Conservation (phyloP, 208 protist species). For the Tritrichomonas musculus region DNA sequence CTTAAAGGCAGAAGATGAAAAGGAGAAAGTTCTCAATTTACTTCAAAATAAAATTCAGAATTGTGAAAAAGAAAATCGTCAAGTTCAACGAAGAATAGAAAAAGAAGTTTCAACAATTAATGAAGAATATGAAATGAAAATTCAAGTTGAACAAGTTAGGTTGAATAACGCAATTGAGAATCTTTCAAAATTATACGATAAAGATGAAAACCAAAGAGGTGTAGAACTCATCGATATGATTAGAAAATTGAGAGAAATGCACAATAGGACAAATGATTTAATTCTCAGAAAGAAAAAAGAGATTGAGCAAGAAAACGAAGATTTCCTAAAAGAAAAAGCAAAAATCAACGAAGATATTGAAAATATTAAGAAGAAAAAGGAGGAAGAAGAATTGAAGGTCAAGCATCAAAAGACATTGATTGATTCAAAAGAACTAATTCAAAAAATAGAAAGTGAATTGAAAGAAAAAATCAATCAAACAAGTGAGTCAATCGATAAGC, state of each 20-base stretch:
- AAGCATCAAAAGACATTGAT: not conserved
- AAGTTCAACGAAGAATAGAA: not conserved
- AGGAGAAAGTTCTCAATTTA: not conserved
- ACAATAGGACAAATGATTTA: constrained; percentile 11
- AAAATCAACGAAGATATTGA: not conserved
- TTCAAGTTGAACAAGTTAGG: not conserved
- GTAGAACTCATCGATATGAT: not conserved
- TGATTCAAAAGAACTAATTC: not conserved
- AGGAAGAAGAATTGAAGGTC: not conserved
- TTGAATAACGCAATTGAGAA: constrained; percentile 1
- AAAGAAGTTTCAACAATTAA: not conserved
- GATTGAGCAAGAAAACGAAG: not conserved
- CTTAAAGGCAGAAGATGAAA: not conserved
- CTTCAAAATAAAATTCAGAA: not conserved
- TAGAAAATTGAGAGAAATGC: not conserved
- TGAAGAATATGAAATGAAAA: constrained; percentile 17
- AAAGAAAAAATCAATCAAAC: not conserved
- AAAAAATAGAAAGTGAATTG: not conserved
- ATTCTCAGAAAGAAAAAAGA: not conserved
- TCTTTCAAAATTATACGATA: not conserved
- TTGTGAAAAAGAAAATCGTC: not conserved
- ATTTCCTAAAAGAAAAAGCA: not conserved
- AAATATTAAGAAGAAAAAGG: not conserved
- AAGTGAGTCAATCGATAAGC: not conserved
- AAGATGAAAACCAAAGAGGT: constrained; percentile 25